These are phyloP conservation scores for Seiridium cupressi DNA, from an alignment of 2,329 filamentous ascomycete species.

Conservation along the genomic window DNA sequence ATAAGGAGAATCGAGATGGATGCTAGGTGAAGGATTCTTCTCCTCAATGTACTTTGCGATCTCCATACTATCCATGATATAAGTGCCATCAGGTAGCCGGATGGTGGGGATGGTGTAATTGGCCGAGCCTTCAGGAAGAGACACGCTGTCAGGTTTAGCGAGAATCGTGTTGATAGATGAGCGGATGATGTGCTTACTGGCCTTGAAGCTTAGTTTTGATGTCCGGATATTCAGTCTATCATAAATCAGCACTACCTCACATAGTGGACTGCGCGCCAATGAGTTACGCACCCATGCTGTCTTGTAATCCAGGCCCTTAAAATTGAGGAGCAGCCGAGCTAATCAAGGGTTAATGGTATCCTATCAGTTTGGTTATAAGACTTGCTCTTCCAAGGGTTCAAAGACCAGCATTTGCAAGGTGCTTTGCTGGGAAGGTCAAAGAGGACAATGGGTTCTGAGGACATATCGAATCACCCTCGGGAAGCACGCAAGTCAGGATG, in stretches of 20 bases:
- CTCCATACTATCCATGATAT: constrained; percentile 61
- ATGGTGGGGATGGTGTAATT: constrained; percentile 30
- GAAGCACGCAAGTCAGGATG: too few relatives aligned
- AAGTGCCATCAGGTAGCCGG: constrained; percentile 47
- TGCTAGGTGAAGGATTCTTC: constrained; percentile 53
- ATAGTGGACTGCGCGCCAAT: too few relatives aligned
- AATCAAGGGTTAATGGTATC: background rate
- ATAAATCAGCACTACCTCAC: background rate
- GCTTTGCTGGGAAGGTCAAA: constrained; percentile 62
- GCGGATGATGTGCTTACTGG: constrained; percentile 37
- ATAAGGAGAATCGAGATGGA: constrained; percentile 55
- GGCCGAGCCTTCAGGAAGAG: constrained; percentile 40
- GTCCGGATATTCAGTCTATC: constrained; percentile 62
- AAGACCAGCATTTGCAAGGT: constrained; percentile 54
- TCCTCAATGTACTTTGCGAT: constrained; percentile 62
- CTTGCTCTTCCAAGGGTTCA: constrained; percentile 71
- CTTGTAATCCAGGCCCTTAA: constrained; percentile 64
- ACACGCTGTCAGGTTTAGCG: constrained; percentile 39
- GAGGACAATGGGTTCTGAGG: constrained; percentile 42
- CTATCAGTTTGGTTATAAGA: constrained; percentile 9
- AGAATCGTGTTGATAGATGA: background rate
- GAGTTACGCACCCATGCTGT: constrained; percentile 55
- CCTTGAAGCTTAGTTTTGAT: constrained; percentile 54
- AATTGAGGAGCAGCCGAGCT: constrained; percentile 68
- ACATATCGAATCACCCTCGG: background rate